A percentile compares a stretch with the other conserved stretches of the same genome.
Conservation (phyloP, 1,284 basidiomycete genomes). For the Taiwanofungus camphoratus region DNA sequence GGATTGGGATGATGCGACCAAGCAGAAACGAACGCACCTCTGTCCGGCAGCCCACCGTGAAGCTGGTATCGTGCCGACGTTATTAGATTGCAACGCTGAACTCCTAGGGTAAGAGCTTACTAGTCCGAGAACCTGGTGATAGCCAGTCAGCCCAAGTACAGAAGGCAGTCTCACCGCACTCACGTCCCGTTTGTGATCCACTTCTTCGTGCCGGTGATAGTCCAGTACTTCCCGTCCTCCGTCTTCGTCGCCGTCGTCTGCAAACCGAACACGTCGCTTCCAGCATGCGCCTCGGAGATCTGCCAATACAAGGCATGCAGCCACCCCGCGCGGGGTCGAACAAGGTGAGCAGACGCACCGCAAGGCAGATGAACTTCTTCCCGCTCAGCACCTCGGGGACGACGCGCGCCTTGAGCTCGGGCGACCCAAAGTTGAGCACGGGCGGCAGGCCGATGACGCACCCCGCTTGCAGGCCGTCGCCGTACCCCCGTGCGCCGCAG, state of each 20-base stretch:
- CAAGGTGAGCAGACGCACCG: too few species aligned
- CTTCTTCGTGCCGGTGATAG: slow-evolving; percentile 78
- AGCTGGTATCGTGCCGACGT: slow-evolving; percentile 30
- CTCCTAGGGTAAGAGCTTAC: slow-evolving; percentile 3
- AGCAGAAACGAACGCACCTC: slow-evolving; percentile 36
- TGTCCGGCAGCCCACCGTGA: slow-evolving; percentile 59
- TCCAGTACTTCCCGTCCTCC: slow-evolving; percentile 80
- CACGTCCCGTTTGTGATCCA: slow-evolving; percentile 84
- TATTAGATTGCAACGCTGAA: not conserved
- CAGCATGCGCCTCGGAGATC: slow-evolving; percentile 72
- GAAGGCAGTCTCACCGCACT: slow-evolving; percentile 11
- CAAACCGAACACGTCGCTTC: slow-evolving; percentile 82
- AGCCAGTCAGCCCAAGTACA: not conserved
- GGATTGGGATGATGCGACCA: too few species aligned
- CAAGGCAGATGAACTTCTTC: slow-evolving; percentile 72
- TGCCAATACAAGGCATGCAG: too few species aligned
- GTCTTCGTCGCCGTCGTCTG: slow-evolving; percentile 79
- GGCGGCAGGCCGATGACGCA: slow-evolving; percentile 79
- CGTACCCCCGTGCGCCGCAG: slow-evolving; percentile 24
- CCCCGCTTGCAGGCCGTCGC: slow-evolving; percentile 32
- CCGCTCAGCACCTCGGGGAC: slow-evolving; percentile 72
- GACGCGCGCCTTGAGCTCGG: slow-evolving; percentile 71
- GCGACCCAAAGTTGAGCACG: slow-evolving; percentile 77
- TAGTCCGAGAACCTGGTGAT: slow-evolving; percentile 8
- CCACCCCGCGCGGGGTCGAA: too few species aligned